These are phyloP conservation scores for Epichloe sylvatica DNA, from an alignment of 2,329 filamentous ascomycete species.

Conservation along the genomic window DNA sequence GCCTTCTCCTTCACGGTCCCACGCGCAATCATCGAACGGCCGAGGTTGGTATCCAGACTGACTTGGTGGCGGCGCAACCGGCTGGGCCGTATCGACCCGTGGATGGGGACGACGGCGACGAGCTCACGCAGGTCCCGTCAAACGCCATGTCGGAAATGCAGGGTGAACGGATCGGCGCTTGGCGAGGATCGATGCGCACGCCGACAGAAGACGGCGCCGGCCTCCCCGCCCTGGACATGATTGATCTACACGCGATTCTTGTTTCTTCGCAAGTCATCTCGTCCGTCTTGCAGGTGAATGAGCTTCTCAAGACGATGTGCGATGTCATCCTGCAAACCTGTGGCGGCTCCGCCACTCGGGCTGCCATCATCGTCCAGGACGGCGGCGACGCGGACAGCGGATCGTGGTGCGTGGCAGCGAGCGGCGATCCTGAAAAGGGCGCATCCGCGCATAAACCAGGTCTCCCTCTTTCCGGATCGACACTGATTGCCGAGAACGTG, in stretches of 20 bases:
- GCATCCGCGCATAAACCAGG: constrained; percentile 53
- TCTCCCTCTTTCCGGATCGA: constrained; percentile 49
- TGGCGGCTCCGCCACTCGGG: constrained; percentile 53
- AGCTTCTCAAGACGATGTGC: constrained; percentile 66
- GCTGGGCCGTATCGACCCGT: constrained; percentile 37
- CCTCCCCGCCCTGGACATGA: constrained; percentile 66
- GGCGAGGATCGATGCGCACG: constrained; percentile 44
- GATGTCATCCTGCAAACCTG: constrained; percentile 69
- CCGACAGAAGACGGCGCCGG: constrained; percentile 45
- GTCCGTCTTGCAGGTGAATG: constrained; percentile 61
- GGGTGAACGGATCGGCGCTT: constrained; percentile 47
- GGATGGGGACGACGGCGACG: constrained; percentile 31
- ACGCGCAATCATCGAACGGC: constrained; percentile 42
- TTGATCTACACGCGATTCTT: constrained; percentile 65
- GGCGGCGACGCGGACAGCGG: constrained; percentile 37
- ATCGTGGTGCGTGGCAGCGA: constrained; percentile 61
- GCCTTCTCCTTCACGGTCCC: constrained; percentile 50
- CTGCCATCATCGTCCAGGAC: constrained; percentile 61
- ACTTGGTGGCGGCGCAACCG: constrained; percentile 45
- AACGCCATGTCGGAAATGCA: constrained; percentile 35
- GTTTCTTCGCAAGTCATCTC: constrained; percentile 46
- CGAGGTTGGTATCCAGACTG: constrained; percentile 57
- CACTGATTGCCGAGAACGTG: constrained; percentile 61
- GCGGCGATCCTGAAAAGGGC: constrained; percentile 55
- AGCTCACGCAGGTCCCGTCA: constrained; percentile 27